Base-by-base conservation (phyloP, 108 stramenopile genomes). In the Thalassiosira profunda region DNA sequence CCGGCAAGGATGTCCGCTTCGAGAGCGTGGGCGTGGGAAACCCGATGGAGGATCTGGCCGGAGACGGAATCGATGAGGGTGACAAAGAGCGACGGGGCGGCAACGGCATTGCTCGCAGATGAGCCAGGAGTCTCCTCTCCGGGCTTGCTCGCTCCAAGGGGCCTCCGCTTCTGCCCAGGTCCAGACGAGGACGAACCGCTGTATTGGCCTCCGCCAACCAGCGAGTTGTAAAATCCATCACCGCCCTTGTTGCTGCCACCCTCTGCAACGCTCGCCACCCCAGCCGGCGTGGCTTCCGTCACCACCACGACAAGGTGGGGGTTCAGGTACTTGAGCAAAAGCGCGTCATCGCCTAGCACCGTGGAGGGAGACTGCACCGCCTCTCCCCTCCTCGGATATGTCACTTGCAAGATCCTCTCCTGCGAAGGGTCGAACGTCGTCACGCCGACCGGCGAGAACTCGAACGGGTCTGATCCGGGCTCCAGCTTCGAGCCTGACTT, bases 291-390 rank as follows among this genome's bases (percentile, higher is more conserved):
- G 14, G 70, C 73, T 67, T 80, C 72, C 0, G 96, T 93, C 3
- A 96, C 77, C 35, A 96, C 79, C 17, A 89, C 94, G 23, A 75
- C 81, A 38, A 98, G 68, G 67, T 97, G 90, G 29, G 98, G 98
- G 70, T 98, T 98, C 37, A 97, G 69, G 71, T 98, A 98, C 65
- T 97, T 97, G 61, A 97, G 76, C 33, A 98, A 72, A 18, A 98
- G 72, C 6, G 96, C 89, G 64, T 96, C 92, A 79, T 98, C 98
- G 10, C 98, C 98, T 15, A 97, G 69, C 5, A 92, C 83, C 26
- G 76, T 81, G 24, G 87, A 84, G 12, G 92, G 90, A 15, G 92
- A 83, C 58, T 90, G 88, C 38, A 95, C 65, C 4, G 81, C 82
- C 56, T 96, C 97, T 10, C 88, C 81, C 25, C 91, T 79, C 24